Evolutionary conservation across 139 green algal genomes (phyloP).

Genomic region (Gonium pectorale): DNA sequence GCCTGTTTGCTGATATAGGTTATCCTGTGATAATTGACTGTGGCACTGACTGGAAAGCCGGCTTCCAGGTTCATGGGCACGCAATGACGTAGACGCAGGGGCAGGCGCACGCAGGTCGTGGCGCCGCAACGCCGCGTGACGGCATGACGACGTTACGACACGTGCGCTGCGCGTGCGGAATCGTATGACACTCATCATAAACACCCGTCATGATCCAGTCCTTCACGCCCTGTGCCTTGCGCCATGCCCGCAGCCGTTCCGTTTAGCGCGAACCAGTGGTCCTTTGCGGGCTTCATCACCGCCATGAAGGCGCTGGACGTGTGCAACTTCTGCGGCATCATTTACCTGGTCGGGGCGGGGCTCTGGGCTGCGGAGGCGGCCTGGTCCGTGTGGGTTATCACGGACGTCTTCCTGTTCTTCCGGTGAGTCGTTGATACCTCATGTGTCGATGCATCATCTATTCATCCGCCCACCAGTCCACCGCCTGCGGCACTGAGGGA

Average conservation of each 20-base stretch:
- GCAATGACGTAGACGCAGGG: too few relatives aligned
- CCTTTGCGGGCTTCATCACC: constrained; percentile 60
- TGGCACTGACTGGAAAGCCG: too few relatives aligned
- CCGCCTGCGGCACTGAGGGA: too few relatives aligned
- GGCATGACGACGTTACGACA: too few relatives aligned
- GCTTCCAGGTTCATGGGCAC: too few relatives aligned
- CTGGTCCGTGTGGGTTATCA: constrained; percentile 48
- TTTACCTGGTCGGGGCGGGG: constrained; percentile 53
- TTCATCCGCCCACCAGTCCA: too few relatives aligned
- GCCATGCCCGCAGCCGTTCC: constrained; percentile 44
- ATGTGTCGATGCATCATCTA: neutral
- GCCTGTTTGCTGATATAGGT: too few relatives aligned
- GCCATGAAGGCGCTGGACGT: constrained; percentile 57
- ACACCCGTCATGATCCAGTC: neutral
- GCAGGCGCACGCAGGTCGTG: too few relatives aligned
- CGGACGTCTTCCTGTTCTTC: constrained; percentile 46
- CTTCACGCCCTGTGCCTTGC: neutral
- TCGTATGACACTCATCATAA: too few relatives aligned
- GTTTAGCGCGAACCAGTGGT: constrained; percentile 54
- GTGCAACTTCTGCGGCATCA: constrained; percentile 37
- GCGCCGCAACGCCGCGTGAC: too few relatives aligned
- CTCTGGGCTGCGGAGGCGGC: constrained; percentile 27
- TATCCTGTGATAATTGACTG: too few relatives aligned
- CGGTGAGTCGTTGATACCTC: neutral
- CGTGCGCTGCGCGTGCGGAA: too few relatives aligned